Evolutionary conservation across 352 stramenopile species (phyloP).

Genomic region (Blastocystis sp.): DNA sequence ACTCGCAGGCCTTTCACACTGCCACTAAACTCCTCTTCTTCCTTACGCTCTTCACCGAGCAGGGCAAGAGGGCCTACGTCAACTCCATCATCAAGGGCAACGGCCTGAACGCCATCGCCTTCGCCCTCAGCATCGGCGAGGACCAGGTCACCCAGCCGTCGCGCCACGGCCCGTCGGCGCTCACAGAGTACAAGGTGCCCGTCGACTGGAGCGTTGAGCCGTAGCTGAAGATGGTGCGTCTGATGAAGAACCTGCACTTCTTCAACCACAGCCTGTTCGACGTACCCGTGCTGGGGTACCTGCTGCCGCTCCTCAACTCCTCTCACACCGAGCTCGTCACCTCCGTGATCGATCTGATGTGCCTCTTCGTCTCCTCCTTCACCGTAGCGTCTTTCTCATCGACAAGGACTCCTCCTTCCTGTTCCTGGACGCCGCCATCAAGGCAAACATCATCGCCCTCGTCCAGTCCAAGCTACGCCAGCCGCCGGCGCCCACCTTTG

Average conservation of each 20-base stretch:
- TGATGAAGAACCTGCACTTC: slow-evolving; percentile 9
- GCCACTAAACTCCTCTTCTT: slow-evolving; percentile 19
- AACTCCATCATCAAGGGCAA: slow-evolving; percentile 12
- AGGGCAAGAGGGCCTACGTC: slow-evolving; percentile 3
- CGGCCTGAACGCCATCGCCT: background rate
- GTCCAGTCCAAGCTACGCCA: background rate
- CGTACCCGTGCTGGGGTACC: background rate
- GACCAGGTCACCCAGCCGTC: background rate
- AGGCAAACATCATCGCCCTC: slow-evolving; percentile 17
- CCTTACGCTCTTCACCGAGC: slow-evolving; percentile 16
- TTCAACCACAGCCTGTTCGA: background rate
- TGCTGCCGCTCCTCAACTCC: slow-evolving; percentile 26
- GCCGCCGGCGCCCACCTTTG: background rate
- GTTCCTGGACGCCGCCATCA: background rate
- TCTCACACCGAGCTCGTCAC: background rate
- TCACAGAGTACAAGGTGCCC: background rate
- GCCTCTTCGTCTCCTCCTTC: background rate
- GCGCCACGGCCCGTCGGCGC: background rate
- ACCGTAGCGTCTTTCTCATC: slow-evolving; percentile 13
- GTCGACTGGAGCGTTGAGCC: background rate
- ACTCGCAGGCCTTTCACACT: background rate
- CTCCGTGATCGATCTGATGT: slow-evolving; percentile 34
- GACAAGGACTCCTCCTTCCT: slow-evolving; percentile 2
- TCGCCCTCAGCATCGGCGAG: background rate
- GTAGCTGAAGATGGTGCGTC: background rate